A percentile compares a stretch with the other conserved stretches of the same genome.
These are phyloP conservation scores for Picea sitchensis DNA, from an alignment of 75 land plant genomes.

Conservation along the genomic window DNA sequence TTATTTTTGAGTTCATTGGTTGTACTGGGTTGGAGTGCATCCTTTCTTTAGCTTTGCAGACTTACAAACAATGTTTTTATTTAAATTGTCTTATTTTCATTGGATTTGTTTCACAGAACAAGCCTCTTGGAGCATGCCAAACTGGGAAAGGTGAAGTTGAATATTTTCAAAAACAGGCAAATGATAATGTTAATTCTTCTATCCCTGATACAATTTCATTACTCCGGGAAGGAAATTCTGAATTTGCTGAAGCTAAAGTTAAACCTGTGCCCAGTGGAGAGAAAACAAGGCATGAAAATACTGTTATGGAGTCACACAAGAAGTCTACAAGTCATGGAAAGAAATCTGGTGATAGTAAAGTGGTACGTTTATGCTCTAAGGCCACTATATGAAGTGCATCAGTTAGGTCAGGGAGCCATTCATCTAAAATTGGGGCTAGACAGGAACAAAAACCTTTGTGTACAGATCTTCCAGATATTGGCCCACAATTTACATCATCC, in stretches of 20 bases:
- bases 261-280: neutral
- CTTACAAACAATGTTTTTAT: neutral
- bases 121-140: neutral
- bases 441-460: conserved; percentile 6
- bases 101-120: neutral
- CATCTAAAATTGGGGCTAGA: neutral
- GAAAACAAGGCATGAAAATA: neutral
- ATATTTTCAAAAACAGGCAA: neutral
- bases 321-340: neutral
- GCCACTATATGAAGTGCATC: neutral
- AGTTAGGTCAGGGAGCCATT: neutral
- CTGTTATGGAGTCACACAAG: neutral
- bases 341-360: neutral
- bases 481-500: conserved; percentile 17
- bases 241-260: neutral
- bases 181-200: neutral
- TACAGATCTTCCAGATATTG: conserved; percentile 12
- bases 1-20: too few relatives aligned
- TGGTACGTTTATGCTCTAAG: neutral
- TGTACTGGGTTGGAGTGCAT: neutral
- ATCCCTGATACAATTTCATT: neutral
- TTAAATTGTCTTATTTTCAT: neutral
- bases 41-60: neutral
- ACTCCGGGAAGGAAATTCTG: neutral
- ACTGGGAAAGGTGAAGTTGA: neutral